These are phyloP conservation scores for Ganoderma leucocontextum DNA, from an alignment of 1,284 basidiomycete genomes.

Conservation along the genomic window DNA sequence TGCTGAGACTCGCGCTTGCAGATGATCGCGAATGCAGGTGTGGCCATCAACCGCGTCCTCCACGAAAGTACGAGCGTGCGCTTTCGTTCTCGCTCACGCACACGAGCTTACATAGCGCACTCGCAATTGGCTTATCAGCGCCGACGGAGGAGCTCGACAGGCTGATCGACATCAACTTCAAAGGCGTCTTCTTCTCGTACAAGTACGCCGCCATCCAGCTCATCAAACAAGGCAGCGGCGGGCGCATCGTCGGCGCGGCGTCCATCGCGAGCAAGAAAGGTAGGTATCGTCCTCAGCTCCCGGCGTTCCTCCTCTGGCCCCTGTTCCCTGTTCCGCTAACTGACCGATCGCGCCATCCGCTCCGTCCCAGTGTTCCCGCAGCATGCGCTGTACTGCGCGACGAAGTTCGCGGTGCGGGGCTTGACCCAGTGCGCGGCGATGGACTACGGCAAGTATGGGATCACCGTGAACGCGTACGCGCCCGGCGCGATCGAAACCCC, in stretches of 20 bases:
- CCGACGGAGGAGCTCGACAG: conserved; percentile 32
- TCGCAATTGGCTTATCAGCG: conserved; percentile 11
- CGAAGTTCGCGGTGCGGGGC: conserved; percentile 45
- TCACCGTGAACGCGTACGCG: conserved; percentile 35
- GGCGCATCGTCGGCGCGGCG: conserved; percentile 40
- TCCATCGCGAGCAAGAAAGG: conserved; percentile 34
- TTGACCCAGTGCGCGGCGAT: conserved; percentile 42
- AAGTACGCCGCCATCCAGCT: conserved; percentile 42
- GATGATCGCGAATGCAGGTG: conserved; percentile 46
- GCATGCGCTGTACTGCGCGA: conserved; percentile 32
- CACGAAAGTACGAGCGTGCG: conserved; percentile 25
- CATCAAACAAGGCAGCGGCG: conserved; percentile 41
- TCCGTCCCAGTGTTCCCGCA: conserved; percentile 18
- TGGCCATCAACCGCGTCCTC: conserved; percentile 29
- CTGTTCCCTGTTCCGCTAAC: no score
- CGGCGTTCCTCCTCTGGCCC: not conserved
- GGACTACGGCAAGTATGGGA: conserved; percentile 33
- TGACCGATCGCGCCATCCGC: not conserved
- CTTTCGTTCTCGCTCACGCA: not conserved
- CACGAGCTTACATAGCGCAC: no score
- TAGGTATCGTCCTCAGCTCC: not conserved
- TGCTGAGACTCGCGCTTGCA: conserved; percentile 10
- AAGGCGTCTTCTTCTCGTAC: conserved; percentile 42
- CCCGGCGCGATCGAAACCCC: conserved; percentile 33
- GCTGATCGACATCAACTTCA: conserved; percentile 37